phyloP scores from a whole-genome alignment of 1,139 yeast genomes.

The Petasospora fabianii region DNA sequence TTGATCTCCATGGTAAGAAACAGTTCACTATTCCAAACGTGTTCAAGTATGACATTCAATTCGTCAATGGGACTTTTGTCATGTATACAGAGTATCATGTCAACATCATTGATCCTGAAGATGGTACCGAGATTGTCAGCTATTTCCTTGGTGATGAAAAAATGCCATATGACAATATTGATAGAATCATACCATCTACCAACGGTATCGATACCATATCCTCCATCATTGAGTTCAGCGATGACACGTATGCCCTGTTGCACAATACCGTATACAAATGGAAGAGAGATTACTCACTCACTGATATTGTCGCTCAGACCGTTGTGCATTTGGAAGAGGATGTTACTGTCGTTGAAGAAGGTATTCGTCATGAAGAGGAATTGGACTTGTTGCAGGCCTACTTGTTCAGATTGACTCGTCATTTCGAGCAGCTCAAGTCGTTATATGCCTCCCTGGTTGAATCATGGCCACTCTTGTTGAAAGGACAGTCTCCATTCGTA shows the following conservation, averaged over 20 bases:
- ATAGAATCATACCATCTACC: constrained; percentile 19
- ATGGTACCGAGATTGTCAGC: constrained; percentile 20
- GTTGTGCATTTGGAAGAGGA: constrained; percentile 37
- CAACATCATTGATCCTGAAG: constrained; percentile 24
- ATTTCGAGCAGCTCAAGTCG: constrained; percentile 25
- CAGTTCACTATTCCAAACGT: constrained; percentile 24
- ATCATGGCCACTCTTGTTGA: constrained; percentile 16
- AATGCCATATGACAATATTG: constrained; percentile 20
- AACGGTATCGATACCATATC: constrained; percentile 19
- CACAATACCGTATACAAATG: constrained; percentile 34
- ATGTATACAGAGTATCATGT: constrained; percentile 23
- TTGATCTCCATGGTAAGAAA: constrained; percentile 11
- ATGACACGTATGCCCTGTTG: constrained; percentile 23
- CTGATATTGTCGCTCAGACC: constrained; percentile 36
- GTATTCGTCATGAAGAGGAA: constrained; percentile 38
- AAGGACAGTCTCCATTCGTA: constrained; percentile 14
- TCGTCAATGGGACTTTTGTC: constrained; percentile 17
- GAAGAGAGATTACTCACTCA: constrained; percentile 46
- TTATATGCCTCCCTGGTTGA: constrained; percentile 17
- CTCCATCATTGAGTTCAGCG: constrained; percentile 21
- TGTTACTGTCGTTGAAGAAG: constrained; percentile 34
- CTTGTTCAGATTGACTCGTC: constrained; percentile 38
- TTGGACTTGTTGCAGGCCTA: constrained; percentile 40
- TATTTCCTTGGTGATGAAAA: constrained; percentile 20
- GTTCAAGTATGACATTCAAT: constrained; percentile 20